Evolutionary conservation across 768 basidiomycete genomes (phyloP), one percentile per base, ranked within the genome.

Genomic region (Naganishia friedmannii): DNA sequence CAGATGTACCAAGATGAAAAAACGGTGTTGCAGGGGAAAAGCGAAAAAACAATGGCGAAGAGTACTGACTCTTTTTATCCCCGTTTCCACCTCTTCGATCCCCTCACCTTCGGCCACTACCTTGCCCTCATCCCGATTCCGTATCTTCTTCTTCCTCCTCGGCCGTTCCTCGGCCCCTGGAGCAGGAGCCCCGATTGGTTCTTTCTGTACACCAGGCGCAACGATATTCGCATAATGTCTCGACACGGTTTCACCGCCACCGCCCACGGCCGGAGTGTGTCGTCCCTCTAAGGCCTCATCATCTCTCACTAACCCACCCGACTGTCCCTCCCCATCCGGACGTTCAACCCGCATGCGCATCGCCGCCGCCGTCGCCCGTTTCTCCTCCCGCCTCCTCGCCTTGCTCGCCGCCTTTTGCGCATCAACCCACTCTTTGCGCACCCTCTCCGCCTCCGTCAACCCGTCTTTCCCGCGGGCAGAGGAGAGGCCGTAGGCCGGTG

Each of bases 341-440:
- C 34, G n/a, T n/a, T n/a, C 34, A 37, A 12, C 34, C 12, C 34
- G 34, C 34, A 37, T 37, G n/a, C n/a, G n/a, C n/a, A n/a, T n/a
- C n/a, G n/a, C n/a, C 34, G 34, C 34, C 34, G 34, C 34, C 12
- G 34, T 12, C 34, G 23, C 23, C 60, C 39, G 17, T 23, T 51
- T 42, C 65, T 66, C 31, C 65, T 66, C 65, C 53, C 34, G n/a
- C 19, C 53, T 89, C 82, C 90, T 91, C 0, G 87, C 85, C 82
- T 89, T 91, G 84, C 91, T 92, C 57, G 93, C 75, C 2, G 85
- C 84, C 72, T 93, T 90, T 75, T 86, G 89, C 76, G 93, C 90
- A 39, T 84, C 84, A 0, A 92, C 90, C 2, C 94, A 88, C 29
- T 86, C 87, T 26, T 83, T 82, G 70, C 85, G 87, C 8, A 86